Conservation (phyloP, 2,329 filamentous ascomycete genomes). For the Aspergillus fischeri region DNA sequence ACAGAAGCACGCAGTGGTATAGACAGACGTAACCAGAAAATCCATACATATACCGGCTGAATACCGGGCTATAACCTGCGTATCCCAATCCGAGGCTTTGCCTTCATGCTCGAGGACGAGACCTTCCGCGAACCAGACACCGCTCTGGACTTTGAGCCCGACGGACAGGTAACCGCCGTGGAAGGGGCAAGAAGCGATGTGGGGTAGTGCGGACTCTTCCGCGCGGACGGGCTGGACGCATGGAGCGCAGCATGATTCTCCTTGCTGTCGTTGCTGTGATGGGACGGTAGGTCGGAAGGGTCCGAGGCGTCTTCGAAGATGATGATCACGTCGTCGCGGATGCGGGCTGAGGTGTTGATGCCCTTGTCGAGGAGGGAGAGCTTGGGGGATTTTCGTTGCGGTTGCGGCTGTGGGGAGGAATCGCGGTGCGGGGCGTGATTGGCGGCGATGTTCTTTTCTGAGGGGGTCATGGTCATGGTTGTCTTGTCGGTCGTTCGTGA, state of each 20-base stretch:
- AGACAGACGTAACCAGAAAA: conserved; percentile 1
- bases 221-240: conserved; percentile 4
- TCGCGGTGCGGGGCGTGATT: conserved; percentile 22
- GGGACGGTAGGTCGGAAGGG: conserved; percentile 8
- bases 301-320: conserved; percentile 32
- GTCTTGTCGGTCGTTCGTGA: conserved; percentile 21
- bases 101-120: conserved; percentile 15
- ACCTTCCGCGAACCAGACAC: conserved; percentile 20
- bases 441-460: conserved; percentile 40
- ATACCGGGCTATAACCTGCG: conserved; percentile 26
- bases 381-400: conserved; percentile 35
- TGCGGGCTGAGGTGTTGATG: conserved; percentile 20
- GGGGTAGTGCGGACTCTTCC: conserved; percentile 1
- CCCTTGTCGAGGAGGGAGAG: conserved; percentile 22
- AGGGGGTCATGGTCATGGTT: conserved; percentile 24
- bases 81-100: conserved; percentile 34
- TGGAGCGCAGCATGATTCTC: conserved; percentile 18
- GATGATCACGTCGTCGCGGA: conserved; percentile 22
- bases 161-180: conserved; percentile 3
- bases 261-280: conserved; percentile 19
- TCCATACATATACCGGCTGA: not conserved
- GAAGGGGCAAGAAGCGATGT: conserved; percentile 3
- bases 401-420: conserved; percentile 11
- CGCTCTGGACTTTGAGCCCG: conserved; percentile 18
- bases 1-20: not conserved